Evolutionary conservation across 2,329 filamentous ascomycete genomes (phyloP).

Genomic region (Neofusicoccum laricinum): DNA sequence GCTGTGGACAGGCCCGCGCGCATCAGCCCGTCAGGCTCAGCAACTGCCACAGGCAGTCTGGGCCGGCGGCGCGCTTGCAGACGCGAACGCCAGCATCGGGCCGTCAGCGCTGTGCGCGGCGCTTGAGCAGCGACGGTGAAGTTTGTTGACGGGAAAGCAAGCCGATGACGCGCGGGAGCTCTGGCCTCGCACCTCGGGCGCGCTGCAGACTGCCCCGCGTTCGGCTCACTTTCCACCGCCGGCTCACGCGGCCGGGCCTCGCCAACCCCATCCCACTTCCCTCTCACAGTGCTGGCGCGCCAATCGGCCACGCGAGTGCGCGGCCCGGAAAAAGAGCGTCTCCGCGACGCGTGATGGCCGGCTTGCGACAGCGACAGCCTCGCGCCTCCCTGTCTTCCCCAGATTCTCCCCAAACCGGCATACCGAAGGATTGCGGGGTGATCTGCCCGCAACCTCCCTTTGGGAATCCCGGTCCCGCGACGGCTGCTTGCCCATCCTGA

Average conservation of each 20-base stretch:
- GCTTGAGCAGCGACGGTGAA: not conserved
- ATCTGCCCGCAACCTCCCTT: conserved; percentile 7
- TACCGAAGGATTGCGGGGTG: conserved; percentile 10
- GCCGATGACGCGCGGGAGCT: not conserved
- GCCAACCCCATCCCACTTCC: not conserved
- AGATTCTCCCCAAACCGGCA: conserved; percentile 7
- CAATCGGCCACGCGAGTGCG: not conserved
- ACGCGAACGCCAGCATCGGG: not conserved
- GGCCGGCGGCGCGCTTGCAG: not conserved
- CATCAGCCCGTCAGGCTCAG: not conserved
- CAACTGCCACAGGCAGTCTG: not conserved
- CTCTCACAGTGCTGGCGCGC: not conserved
- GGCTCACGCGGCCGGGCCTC: not conserved
- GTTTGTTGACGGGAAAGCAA: not conserved
- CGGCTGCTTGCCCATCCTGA: not conserved
- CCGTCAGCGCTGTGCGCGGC: not conserved
- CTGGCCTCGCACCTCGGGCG: not conserved
- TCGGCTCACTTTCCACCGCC: conserved; percentile 13
- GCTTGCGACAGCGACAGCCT: not conserved
- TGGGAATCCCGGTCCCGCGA: conserved; percentile 1
- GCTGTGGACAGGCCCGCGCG: not conserved
- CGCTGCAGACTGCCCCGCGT: conserved; percentile 3
- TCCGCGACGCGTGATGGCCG: not conserved
- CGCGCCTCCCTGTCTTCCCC: conserved; percentile 5
- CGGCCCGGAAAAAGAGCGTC: not conserved